Evolutionary conservation across 2,329 filamentous ascomycete species (phyloP), one percentile per base, ranked within the genome.

Genomic region (Leptographium wingfieldii): DNA sequence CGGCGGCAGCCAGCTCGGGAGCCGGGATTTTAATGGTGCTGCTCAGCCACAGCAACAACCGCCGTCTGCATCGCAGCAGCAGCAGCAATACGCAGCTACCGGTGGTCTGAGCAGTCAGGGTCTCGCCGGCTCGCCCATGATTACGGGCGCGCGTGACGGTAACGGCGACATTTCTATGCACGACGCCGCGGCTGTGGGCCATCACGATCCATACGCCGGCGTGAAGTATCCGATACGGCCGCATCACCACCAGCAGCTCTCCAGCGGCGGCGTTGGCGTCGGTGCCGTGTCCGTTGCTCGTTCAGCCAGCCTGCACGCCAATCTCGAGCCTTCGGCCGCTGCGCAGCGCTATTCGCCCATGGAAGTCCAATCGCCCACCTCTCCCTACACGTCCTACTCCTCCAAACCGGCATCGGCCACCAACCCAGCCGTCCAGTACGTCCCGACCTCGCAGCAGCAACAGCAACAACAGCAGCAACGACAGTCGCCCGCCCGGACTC

Each of bases 321-420:
- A 86, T 57, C 85, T 85, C 65, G 85, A 92, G 69, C 85, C 88
- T 61, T 94, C 90, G 52, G 80, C 89, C 57, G 90, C 90, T 60
- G 89, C 91, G 62, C 89, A 95, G 72, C 85, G 92, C 70, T 97
- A 97, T 74, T 97, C 92, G 55, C 94, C 92, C 64, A 96, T 96
- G 92, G 92, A 96, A 71, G 82, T 84, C 19, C 77, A 95, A 63
- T 90, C 91, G 62, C 89, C 91, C 49, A 84, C 86, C 40, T 87
- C 88, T 60, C 85, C 90, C 40, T 95, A 95, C 74, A 81, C 83
- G 54, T 70, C 80, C 54, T 95, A 95, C 74, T 80, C 82, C 46
- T 69, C 79, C 27, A 74, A 88, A 77, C 22, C 83, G 76, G 69
- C 77, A 65, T 77, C 71, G 65, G 79, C 81, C 48, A 11, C 14